phyloP scores from a whole-genome alignment of 257 asterid genomes.

The Solanum commersonii region DNA sequence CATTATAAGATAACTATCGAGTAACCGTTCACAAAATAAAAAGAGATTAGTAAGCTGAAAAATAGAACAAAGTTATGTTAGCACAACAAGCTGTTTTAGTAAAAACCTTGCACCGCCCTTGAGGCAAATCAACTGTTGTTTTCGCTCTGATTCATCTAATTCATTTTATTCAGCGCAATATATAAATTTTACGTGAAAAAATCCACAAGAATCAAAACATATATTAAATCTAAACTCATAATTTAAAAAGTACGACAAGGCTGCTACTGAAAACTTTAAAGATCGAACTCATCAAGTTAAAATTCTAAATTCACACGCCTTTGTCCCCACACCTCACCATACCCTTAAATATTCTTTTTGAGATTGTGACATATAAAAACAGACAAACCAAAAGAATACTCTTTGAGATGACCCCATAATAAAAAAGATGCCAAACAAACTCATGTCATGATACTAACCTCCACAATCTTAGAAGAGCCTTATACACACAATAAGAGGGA shows the following conservation, averaged over 20 bases:
- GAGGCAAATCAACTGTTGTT: background rate
- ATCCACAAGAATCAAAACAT: background rate
- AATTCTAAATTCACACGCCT: background rate
- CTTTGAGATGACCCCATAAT: constrained; percentile 7
- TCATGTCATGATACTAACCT: constrained; percentile 13
- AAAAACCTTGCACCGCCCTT: background rate
- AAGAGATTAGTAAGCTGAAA: background rate
- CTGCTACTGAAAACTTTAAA: no score
- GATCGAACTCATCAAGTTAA: background rate
- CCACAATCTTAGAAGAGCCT: background rate
- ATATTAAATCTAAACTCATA: background rate
- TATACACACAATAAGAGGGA: background rate
- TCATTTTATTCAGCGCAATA: background rate
- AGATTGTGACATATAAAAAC: background rate
- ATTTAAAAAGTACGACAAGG: background rate
- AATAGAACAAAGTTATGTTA: background rate
- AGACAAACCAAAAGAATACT: constrained; percentile 8
- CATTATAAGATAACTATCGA: no score
- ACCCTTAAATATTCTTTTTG: background rate
- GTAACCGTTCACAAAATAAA: background rate
- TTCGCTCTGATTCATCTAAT: background rate
- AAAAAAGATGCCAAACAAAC: constrained; percentile 7
- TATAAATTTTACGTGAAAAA: background rate
- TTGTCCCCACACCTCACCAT: background rate
- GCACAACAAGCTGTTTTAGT: background rate